Base-by-base conservation (phyloP, 805 yeast species). In the Dipodascus geniculatus region DNA sequence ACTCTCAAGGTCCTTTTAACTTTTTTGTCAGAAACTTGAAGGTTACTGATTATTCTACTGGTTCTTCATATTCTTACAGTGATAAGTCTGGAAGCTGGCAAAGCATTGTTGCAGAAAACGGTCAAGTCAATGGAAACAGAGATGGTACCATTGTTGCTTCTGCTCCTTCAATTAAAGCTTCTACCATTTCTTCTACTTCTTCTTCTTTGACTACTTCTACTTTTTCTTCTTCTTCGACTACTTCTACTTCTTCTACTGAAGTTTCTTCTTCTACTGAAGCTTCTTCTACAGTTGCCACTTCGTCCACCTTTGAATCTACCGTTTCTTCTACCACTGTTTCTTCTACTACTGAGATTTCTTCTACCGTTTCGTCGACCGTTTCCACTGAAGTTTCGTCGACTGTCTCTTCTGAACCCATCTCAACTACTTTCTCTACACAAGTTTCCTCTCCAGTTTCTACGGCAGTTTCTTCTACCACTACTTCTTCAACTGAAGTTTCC, bases 11-110 rank as follows among this genome's bases (percentile, higher is more conserved):
- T 8, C 71, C 71, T 2, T 87, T 81, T 68, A 63, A 80, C 19
- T 83, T 86, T 85, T 63, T 73, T 58, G 74, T 89, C 59, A 72
- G 81, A 62, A 71, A 75, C 2, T 63, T 87, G 48, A 65, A 74
- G 24, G 83, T 86, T n/a, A 72, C 81, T 22, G 80, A 76, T 59
- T 77, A 77, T 61, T 75, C 79, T n/a, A 64, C 75, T 3, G 81
- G 81, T 6, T 53, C 65, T 2, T 62, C 61, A 50, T 76, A 77
- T 61, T 55, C 60, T 24, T 76, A 76, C 60, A 57, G 66, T 3
- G 77, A 74, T 58, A 56, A 58, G 24, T 56, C 69, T 31, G 80
- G 80, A 3, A 50, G 57, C 20, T 69, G 71, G 70, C 54, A 60
- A 23, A 70, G 76, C 1, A 74, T 76, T 52, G 57, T 60, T 49